Conservation (phyloP, 1,284 basidiomycete species). For the Mycosarcoma mackinlayi region DNA sequence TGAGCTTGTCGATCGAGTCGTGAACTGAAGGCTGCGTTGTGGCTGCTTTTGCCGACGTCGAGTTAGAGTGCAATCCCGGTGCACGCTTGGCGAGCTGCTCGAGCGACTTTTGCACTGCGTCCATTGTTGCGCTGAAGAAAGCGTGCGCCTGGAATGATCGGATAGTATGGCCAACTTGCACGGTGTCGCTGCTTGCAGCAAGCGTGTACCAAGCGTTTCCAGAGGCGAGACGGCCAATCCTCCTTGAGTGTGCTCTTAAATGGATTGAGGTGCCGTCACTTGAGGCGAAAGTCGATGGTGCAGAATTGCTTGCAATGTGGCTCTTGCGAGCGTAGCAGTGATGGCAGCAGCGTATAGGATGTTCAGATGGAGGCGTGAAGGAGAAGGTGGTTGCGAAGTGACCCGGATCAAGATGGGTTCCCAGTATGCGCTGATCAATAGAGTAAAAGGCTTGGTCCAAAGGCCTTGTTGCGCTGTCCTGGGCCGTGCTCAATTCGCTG, state of each 20-base stretch:
- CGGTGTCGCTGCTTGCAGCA: neutral
- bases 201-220: neutral
- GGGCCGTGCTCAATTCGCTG: neutral
- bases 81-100: slow-evolving; percentile 49
- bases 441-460: slow-evolving; percentile 14
- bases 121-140: slow-evolving; percentile 44
- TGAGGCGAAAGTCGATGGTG: neutral
- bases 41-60: slow-evolving; percentile 34
- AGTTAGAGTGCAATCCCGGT: slow-evolving; percentile 43
- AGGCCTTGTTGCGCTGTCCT: slow-evolving; percentile 2
- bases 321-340: too few species aligned
- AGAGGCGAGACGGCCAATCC: neutral
- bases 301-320: neutral
- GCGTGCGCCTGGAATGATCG: too few species aligned
- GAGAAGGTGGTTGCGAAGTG: neutral
- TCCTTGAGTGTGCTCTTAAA: neutral
- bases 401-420: neutral
- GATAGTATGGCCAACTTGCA: neutral
- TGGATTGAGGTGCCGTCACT: neutral
- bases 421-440: neutral
- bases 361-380: neutral
- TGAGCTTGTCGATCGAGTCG: slow-evolving; percentile 57
- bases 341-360: neutral
- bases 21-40: slow-evolving; percentile 36
- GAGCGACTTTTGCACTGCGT: slow-evolving; percentile 61